Percentiles rank a stretch among this genome's conserved stretches.
Conservation (phyloP, 148 eudicot genomes). For the Vaccinium darrowii region DNA sequence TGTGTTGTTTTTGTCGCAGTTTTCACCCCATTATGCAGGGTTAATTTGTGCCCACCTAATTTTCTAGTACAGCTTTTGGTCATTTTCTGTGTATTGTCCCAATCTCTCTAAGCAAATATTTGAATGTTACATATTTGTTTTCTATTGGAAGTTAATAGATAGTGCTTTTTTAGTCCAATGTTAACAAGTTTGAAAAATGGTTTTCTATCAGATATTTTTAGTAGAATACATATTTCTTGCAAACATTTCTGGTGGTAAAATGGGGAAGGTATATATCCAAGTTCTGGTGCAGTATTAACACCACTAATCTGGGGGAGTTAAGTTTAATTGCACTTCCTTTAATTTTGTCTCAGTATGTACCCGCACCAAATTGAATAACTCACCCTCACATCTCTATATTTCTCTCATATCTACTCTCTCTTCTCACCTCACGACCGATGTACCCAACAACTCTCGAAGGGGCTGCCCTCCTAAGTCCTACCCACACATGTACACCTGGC, state of each 20-base stretch:
- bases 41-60: slow-evolving; percentile 64
- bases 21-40: slow-evolving; percentile 41
- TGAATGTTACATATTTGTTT: neutral
- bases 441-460: neutral
- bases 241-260: too few species aligned
- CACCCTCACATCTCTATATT: neutral
- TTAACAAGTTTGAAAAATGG: too few species aligned
- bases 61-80: slow-evolving; percentile 5
- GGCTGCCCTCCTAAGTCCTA: neutral
- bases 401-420: neutral
- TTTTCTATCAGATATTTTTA: too few species aligned
- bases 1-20: slow-evolving; percentile 32
- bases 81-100: neutral
- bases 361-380: too few species aligned
- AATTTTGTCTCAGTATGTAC: too few species aligned
- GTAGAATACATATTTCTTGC: too few species aligned
- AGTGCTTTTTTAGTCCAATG: too few species aligned
- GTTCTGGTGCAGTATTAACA: too few species aligned
- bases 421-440: neutral
- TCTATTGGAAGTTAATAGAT: neutral
- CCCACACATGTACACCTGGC: neutral
- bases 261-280: too few species aligned
- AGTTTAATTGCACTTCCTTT: too few species aligned
- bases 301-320: too few species aligned
- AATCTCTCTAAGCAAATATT: slow-evolving; percentile 13